phyloP scores from a whole-genome alignment of 805 yeast genomes.

The Blastobotrys peoriensis region DNA sequence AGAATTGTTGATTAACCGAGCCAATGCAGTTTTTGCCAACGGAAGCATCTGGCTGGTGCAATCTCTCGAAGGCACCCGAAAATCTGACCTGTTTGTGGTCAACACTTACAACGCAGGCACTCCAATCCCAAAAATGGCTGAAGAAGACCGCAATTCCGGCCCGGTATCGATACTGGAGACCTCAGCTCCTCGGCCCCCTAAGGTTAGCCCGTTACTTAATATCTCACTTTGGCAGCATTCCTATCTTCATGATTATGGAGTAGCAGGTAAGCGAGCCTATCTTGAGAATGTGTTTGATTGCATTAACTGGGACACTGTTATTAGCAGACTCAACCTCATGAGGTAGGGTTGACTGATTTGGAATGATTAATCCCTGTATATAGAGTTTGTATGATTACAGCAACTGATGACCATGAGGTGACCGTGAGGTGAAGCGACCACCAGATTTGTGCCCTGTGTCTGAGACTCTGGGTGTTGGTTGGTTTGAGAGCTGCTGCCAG shows the following conservation, averaged over 20 bases:
- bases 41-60: constrained; percentile 86
- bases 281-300: constrained; percentile 69
- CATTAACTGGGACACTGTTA: constrained; percentile 64
- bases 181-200: background rate
- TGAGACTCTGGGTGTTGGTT: too few species aligned
- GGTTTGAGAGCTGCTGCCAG: too few species aligned
- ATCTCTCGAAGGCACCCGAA: constrained; percentile 35
- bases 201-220: constrained; percentile 54
- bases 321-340: constrained; percentile 8
- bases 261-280: constrained; percentile 63
- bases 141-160: constrained; percentile 11
- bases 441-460: too few species aligned
- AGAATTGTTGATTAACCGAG: constrained; percentile 66
- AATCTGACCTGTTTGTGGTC: constrained; percentile 48
- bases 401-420: too few species aligned
- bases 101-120: constrained; percentile 93
- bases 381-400: too few species aligned
- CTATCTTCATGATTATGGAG: constrained; percentile 79
- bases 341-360: too few species aligned
- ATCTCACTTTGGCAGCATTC: constrained; percentile 85
- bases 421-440: too few species aligned
- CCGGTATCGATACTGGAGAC: background rate
- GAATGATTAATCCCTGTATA: too few species aligned
- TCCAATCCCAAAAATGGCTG: constrained; percentile 42
- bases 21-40: constrained; percentile 76